Conservation (phyloP, 768 basidiomycete species). For the Suillus subluteus region DNA sequence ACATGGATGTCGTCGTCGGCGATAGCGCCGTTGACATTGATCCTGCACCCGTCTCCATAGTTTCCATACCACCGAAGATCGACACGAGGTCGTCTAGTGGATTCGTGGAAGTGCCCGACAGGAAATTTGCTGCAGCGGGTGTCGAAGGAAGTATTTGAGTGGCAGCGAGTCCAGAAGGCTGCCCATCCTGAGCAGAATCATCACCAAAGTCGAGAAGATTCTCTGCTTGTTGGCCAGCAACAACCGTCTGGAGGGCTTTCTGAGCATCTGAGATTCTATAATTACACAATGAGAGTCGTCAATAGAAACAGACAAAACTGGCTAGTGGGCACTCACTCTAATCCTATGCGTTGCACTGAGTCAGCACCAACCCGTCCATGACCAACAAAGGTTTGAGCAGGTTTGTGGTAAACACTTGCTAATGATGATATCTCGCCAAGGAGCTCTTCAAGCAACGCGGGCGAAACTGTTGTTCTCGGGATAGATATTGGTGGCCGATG, state of each 20-base stretch:
- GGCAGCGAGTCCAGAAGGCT: constrained; percentile 78
- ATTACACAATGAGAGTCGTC: not conserved
- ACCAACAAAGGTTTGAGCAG: constrained; percentile 93
- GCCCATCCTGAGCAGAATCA: constrained; percentile 55
- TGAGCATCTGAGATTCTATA: constrained; percentile 64
- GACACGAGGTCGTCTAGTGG: constrained; percentile 93
- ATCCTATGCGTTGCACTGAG: constrained; percentile 64
- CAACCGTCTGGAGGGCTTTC: constrained; percentile 91
- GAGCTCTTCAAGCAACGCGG: constrained; percentile 88
- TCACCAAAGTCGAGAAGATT: constrained; percentile 96
- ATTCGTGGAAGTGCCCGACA: constrained; percentile 82
- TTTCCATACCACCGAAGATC: constrained; percentile 72
- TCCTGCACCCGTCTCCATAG: constrained; percentile 22
- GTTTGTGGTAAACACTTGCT: constrained; percentile 97
- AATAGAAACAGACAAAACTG: constrained; percentile 2
- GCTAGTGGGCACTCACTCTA: constrained; percentile 50
- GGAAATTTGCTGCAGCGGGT: constrained; percentile 72
- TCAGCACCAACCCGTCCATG: constrained; percentile 88
- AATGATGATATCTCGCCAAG: constrained; percentile 86
- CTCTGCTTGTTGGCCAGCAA: constrained; percentile 89
- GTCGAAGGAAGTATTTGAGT: constrained; percentile 73
- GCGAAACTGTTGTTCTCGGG: constrained; percentile 87
- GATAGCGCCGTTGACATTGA: constrained; percentile 19
- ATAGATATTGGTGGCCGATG: constrained; percentile 92
- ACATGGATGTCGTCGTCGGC: constrained; percentile 7